These are phyloP conservation scores for Tolypocladium nubicola DNA, from an alignment of 2,329 filamentous ascomycete genomes.

Conservation along the genomic window DNA sequence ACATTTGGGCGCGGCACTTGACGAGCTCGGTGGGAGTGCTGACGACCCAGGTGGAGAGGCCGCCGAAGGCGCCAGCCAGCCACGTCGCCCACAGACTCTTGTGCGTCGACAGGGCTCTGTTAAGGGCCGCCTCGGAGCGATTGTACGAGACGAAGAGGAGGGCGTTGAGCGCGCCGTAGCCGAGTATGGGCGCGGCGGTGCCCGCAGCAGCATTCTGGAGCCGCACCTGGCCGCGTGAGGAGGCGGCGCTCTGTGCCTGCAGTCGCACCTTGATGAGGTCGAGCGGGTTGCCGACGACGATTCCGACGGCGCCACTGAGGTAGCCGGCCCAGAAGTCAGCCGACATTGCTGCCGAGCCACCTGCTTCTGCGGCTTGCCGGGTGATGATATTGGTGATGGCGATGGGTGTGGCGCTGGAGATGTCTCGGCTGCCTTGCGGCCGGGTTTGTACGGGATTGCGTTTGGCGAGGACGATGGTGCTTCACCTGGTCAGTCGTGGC, in stretches of 20 bases:
- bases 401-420: not conserved
- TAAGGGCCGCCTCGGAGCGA: slow-evolving; percentile 58
- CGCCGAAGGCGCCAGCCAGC: slow-evolving; percentile 69
- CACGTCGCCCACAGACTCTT: slow-evolving; percentile 58
- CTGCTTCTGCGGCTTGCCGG: not conserved
- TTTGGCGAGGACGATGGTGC: not conserved
- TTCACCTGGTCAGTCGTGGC: not conserved
- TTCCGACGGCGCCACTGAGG: slow-evolving; percentile 73
- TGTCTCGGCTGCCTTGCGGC: not conserved
- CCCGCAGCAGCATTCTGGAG: slow-evolving; percentile 43
- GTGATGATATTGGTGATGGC: not conserved
- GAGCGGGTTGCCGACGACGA: slow-evolving; percentile 80
- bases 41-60: slow-evolving; percentile 75
- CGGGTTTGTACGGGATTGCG: not conserved
- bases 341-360: slow-evolving; percentile 47
- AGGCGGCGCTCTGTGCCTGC: slow-evolving; percentile 44
- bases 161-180: slow-evolving; percentile 85
- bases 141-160: slow-evolving; percentile 88
- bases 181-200: slow-evolving; percentile 73
- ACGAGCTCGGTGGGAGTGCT: slow-evolving; percentile 84
- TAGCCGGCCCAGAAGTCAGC: slow-evolving; percentile 94
- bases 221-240: slow-evolving; percentile 4
- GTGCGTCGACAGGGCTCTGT: slow-evolving; percentile 19
- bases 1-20: slow-evolving; percentile 77
- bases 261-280: slow-evolving; percentile 56